A percentile compares a stretch with the other conserved stretches of the same genome.
Conservation (phyloP, 2,329 filamentous ascomycete species). For the Rhinocladiella similis region DNA sequence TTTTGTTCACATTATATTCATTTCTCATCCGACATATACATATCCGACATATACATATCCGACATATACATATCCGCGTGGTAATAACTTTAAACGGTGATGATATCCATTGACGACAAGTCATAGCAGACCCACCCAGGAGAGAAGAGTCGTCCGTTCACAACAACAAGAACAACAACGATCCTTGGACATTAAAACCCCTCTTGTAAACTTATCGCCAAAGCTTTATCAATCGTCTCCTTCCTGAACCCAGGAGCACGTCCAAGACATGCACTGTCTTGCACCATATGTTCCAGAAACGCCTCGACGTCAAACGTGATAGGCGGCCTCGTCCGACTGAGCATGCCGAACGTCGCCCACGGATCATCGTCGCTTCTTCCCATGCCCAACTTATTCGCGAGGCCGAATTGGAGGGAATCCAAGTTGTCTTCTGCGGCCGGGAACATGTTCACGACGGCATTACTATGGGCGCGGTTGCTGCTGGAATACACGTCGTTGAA, state of each 20-base stretch:
- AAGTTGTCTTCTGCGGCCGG: too few species aligned
- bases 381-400: too few species aligned
- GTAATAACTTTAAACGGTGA: too few species aligned
- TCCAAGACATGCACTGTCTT: conserved; percentile 35
- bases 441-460: not conserved
- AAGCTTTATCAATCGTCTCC: conserved; percentile 35
- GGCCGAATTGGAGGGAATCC: too few species aligned
- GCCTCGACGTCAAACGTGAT: conserved; percentile 26
- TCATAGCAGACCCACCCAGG: too few species aligned
- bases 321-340: not conserved
- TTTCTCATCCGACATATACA: too few species aligned
- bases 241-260: conserved; percentile 38
- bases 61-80: too few species aligned
- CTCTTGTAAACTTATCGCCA: conserved; percentile 29
- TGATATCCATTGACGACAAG: too few species aligned
- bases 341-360: not conserved
- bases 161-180: not conserved
- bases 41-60: too few species aligned
- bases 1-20: too few species aligned
- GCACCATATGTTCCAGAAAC: conserved; percentile 31
- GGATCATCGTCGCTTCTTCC: too few species aligned
- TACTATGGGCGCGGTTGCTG: not conserved
- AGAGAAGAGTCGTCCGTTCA: too few species aligned
- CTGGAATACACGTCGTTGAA: conserved; percentile 8
- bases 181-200: conserved; percentile 17